Conservation (phyloP, 1,284 basidiomycete species). For the Albatrellus sp. region DNA sequence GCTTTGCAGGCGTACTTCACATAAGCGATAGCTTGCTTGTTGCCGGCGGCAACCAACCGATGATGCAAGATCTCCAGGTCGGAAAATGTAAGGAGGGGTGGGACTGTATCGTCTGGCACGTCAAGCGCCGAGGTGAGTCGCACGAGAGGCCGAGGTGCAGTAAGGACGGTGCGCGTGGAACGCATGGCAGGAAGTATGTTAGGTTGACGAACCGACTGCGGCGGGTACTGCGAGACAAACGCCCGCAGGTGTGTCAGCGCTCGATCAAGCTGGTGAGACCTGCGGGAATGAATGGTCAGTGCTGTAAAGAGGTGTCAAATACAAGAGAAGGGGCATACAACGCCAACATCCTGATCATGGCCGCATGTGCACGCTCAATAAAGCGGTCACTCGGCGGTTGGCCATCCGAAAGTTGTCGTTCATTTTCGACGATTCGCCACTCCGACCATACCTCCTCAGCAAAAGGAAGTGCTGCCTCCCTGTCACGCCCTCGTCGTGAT, state of each 20-base stretch:
- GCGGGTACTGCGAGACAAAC: slow-evolving; percentile 51
- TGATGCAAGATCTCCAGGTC: slow-evolving; percentile 61
- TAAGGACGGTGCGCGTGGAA: slow-evolving; percentile 41
- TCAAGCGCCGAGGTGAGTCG: slow-evolving; percentile 40
- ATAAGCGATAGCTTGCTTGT: slow-evolving; percentile 36
- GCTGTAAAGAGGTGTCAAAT: slow-evolving; percentile 2
- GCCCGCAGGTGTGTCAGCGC: slow-evolving; percentile 39
- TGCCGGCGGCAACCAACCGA: slow-evolving; percentile 34
- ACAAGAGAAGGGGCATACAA: slow-evolving; percentile 30
- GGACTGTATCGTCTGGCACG: slow-evolving; percentile 54
- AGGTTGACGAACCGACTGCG: slow-evolving; percentile 27
- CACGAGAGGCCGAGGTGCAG: slow-evolving; percentile 46
- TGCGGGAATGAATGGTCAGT: slow-evolving; percentile 15
- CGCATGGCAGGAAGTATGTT: slow-evolving; percentile 30
- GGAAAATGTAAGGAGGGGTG: slow-evolving; percentile 51
- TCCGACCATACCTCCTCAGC: slow-evolving; percentile 45
- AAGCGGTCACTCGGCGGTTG: slow-evolving; percentile 29
- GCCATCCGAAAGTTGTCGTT: slow-evolving; percentile 15
- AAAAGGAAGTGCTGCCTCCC: slow-evolving; percentile 32
- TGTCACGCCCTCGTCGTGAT: slow-evolving; percentile 31
- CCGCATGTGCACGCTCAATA: slow-evolving; percentile 53
- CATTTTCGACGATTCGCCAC: slow-evolving; percentile 35
- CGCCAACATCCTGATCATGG: slow-evolving; percentile 49
- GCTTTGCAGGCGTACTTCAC: slow-evolving; percentile 55
- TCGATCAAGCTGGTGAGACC: slow-evolving; percentile 35